Evolutionary conservation across 495 filamentous ascomycete species (phyloP).

Genomic region (Neurospora sp.): DNA sequence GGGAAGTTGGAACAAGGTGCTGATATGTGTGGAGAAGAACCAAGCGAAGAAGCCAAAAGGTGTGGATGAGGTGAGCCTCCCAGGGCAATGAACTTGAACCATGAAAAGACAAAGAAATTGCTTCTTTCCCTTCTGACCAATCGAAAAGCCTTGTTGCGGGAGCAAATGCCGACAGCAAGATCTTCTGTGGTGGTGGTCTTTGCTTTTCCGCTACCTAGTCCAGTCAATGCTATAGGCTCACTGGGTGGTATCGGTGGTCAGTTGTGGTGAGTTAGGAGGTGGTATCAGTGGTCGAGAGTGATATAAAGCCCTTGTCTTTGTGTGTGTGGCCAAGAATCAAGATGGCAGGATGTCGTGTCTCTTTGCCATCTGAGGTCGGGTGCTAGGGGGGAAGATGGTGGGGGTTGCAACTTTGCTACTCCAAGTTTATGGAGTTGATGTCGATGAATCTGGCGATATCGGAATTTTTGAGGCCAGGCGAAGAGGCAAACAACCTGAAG

Average conservation of each 20-base stretch:
- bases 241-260: background rate
- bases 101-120: conserved; percentile 4
- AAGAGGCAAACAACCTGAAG: background rate
- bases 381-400: background rate
- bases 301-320: background rate
- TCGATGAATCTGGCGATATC: background rate
- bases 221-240: background rate
- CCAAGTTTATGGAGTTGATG: no score
- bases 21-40: background rate
- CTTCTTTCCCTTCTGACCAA: conserved; percentile 7
- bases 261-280: background rate
- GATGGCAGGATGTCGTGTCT: background rate
- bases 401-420: background rate
- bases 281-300: background rate
- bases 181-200: background rate
- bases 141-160: background rate
- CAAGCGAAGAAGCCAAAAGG: background rate
- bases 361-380: background rate
- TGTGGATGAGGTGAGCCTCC: conserved; percentile 1
- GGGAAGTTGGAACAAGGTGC: background rate
- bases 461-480: background rate
- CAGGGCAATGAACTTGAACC: background rate
- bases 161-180: conserved; percentile 12
- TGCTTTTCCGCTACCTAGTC: no score
- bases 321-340: background rate